Base-by-base conservation (phyloP, 2,329 filamentous ascomycete genomes). In the Neocucurbitaria cava region DNA sequence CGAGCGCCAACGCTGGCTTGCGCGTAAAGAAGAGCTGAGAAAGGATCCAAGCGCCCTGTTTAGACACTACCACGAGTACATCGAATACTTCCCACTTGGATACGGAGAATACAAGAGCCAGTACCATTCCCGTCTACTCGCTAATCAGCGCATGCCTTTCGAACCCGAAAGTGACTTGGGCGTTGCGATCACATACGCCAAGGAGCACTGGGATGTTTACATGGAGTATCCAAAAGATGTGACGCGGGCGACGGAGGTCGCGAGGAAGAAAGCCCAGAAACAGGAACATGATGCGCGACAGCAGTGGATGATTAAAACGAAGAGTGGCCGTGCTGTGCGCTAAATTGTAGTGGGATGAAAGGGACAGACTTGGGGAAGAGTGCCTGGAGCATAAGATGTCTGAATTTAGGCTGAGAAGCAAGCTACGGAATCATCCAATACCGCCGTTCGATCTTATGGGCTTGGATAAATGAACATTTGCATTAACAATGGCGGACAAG, bases 101-200 rank as follows among this genome's bases (percentile, higher is more conserved):
- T 7, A 30, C 7, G 39, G 49, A n/a, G 46, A 59, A 13, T 26
- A 13, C 2, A 33, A 39, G 3, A 58, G 39, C 36, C 28, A 10
- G 0, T 66, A 66, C 13, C 41, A 50, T 1, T 13, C 15, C 0
- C 41, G 35, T 2, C 26, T 66, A 0, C 48, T 62, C 3, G 59
- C 63, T 1, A 64, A 64, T 2, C 53, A 52, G 11, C 4, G 5
- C 1, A 50, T 61, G 33, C 59, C 57, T 0, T 15, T 30, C 3
- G 56, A 63, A 2, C 10, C 26, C 1, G 31, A 49, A 0, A 46
- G 49, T 21, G 61, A 66, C 10, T 50, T 53, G 9, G 50, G 41
- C 13, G 36, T 62, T 0, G 59, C 59, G 1, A 52, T 66, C 2
- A 8, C 9, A 4, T 61, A 52, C 3, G 61, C 61, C 0, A 64